Evolutionary conservation across 2,329 filamentous ascomycete genomes (phyloP).

Genomic region (Annulohypoxylon truncatum): DNA sequence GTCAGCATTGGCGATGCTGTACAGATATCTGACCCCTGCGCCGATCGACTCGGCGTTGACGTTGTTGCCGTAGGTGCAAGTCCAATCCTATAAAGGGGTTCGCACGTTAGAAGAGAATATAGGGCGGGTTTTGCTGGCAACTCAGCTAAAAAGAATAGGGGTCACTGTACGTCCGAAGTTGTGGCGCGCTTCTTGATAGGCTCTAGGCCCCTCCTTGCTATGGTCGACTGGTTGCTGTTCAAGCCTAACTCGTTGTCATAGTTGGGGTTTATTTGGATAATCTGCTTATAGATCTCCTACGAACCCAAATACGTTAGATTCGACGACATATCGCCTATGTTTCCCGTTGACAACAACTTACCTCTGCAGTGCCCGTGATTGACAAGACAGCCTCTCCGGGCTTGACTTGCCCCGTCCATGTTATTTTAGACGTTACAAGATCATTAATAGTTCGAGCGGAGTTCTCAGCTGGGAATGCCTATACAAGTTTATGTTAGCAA

Average conservation of each 20-base stretch:
- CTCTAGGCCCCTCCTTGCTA: slow-evolving; percentile 13
- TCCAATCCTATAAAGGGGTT: slow-evolving; percentile 20
- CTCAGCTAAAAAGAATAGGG: background rate
- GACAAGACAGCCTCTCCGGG: slow-evolving; percentile 20
- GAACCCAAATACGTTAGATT: background rate
- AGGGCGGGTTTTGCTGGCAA: background rate
- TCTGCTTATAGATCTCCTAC: slow-evolving; percentile 35
- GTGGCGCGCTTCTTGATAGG: slow-evolving; percentile 28
- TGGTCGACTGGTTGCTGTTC: slow-evolving; percentile 16
- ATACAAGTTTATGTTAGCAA: slow-evolving; percentile 7
- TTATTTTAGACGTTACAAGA: slow-evolving; percentile 20
- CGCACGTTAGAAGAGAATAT: background rate
- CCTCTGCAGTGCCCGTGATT: slow-evolving; percentile 33
- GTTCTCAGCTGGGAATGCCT: slow-evolving; percentile 28
- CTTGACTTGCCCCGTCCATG: slow-evolving; percentile 32
- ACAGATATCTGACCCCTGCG: slow-evolving; percentile 25
- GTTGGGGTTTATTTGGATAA: slow-evolving; percentile 29
- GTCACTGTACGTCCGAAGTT: slow-evolving; percentile 25
- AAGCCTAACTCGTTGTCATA: slow-evolving; percentile 35
- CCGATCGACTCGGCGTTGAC: slow-evolving; percentile 29
- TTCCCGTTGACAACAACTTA: background rate
- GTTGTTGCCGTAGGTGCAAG: slow-evolving; percentile 31
- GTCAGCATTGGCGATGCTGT: slow-evolving; percentile 34
- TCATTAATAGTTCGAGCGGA: background rate
- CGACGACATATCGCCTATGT: too few relatives aligned